A percentile compares a stretch with the other conserved stretches of the same genome.
These are phyloP conservation scores for Auriscalpium microsporum DNA, from an alignment of 768 basidiomycete genomes.

Conservation along the genomic window DNA sequence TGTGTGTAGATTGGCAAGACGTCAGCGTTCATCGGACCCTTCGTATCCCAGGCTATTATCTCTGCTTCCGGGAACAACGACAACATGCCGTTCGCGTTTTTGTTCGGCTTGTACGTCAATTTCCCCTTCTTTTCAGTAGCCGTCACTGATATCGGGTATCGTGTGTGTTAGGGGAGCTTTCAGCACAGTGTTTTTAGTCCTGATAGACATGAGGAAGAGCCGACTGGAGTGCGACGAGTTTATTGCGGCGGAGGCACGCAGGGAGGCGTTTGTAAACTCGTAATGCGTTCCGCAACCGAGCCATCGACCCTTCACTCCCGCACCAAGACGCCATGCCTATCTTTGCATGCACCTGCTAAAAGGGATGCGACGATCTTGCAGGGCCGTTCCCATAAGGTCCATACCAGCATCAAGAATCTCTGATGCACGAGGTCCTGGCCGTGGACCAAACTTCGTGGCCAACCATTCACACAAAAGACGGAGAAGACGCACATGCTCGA, in stretches of 20 bases:
- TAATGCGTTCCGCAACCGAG: neutral
- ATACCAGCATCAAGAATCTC: too few species aligned
- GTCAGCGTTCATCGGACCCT: conserved; percentile 68
- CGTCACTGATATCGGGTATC: neutral
- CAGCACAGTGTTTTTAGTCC: conserved; percentile 50
- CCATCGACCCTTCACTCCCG: neutral
- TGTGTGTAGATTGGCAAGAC: conserved; percentile 54
- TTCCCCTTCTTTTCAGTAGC: neutral
- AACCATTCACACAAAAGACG: too few species aligned
- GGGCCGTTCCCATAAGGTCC: too few species aligned
- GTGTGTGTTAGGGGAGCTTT: conserved; percentile 32
- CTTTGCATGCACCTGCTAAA: too few species aligned
- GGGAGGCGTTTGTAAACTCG: conserved; percentile 26
- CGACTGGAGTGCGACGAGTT: conserved; percentile 55
- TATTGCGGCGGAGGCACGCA: conserved; percentile 41
- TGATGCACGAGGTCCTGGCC: too few species aligned
- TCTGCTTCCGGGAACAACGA: conserved; percentile 58
- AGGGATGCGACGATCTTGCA: too few species aligned
- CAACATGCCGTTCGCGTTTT: conserved; percentile 70
- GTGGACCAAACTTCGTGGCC: too few species aligned
- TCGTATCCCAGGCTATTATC: conserved; percentile 70
- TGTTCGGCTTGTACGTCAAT: conserved; percentile 51
- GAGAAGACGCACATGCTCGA: too few species aligned
- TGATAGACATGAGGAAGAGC: conserved; percentile 61
- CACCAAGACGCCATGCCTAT: too few species aligned